phyloP scores from a whole-genome alignment of 1,284 basidiomycete genomes.

The Earliella scabrosa region DNA sequence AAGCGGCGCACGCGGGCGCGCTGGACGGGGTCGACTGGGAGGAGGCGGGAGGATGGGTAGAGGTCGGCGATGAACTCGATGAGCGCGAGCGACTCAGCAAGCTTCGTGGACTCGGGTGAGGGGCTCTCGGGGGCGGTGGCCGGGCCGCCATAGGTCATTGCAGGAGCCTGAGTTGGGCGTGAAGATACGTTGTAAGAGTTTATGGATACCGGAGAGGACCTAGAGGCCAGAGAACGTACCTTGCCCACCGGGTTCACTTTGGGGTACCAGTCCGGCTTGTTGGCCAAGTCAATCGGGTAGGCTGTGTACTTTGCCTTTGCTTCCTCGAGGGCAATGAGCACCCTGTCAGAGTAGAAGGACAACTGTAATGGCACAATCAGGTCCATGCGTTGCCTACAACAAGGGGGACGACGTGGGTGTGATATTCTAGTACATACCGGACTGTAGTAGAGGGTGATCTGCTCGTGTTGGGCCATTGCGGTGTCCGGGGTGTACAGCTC shows the following conservation, averaged over 20 bases:
- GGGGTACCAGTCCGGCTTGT: slow-evolving; percentile 70
- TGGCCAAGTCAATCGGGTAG: slow-evolving; percentile 57
- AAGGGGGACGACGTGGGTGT: no score
- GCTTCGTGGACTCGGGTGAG: slow-evolving; percentile 57
- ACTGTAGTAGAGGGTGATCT: no score
- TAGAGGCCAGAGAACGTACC: slow-evolving; percentile 36
- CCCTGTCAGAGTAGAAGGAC: neutral
- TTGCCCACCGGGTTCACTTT: slow-evolving; percentile 67
- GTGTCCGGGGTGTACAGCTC: no score
- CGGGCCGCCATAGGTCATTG: slow-evolving; percentile 61
- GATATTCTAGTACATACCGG: no score
- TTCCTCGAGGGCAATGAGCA: slow-evolving; percentile 55
- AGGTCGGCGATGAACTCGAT: slow-evolving; percentile 66
- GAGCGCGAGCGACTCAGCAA: slow-evolving; percentile 63
- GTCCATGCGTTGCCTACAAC: no score
- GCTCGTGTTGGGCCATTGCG: no score
- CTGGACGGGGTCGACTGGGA: slow-evolving; percentile 55
- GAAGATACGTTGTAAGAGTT: no score
- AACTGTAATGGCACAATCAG: neutral
- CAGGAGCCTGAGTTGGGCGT: slow-evolving; percentile 51
- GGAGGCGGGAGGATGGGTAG: slow-evolving; percentile 45
- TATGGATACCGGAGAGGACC: neutral
- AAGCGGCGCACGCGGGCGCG: slow-evolving; percentile 64
- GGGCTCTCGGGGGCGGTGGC: slow-evolving; percentile 51
- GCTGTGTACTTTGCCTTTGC: slow-evolving; percentile 49